Evolutionary conservation across 345 rosid genomes (phyloP).

Genomic region (Litchi chinensis): DNA sequence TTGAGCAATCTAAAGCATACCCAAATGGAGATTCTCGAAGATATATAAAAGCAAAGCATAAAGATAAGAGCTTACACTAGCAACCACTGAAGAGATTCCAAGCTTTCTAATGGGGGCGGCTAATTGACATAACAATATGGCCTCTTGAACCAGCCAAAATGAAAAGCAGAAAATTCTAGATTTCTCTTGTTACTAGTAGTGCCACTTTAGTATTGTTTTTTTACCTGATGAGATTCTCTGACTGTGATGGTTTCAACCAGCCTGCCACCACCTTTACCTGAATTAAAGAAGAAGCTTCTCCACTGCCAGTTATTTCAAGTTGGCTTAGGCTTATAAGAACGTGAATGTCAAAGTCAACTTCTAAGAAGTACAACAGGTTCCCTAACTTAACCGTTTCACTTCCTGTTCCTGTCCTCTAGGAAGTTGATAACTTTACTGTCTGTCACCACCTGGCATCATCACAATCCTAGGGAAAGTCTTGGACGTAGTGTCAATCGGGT

Average conservation of each 20-base stretch:
- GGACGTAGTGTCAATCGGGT: no score
- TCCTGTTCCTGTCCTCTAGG: neutral
- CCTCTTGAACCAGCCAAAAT: neutral
- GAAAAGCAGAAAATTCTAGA: neutral
- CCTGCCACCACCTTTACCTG: neutral
- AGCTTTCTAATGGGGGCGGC: neutral
- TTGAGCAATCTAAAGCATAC: conserved; percentile 32
- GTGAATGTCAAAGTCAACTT: neutral
- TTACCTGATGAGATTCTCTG: conserved; percentile 6
- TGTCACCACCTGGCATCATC: no score
- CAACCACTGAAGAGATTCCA: conserved; percentile 8
- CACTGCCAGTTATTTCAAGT: neutral
- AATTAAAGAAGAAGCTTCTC: neutral
- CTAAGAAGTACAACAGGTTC: neutral
- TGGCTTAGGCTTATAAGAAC: neutral
- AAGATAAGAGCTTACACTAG: conserved; percentile 6
- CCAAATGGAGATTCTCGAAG: conserved; percentile 31
- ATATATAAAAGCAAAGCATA: conserved; percentile 21
- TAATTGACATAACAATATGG: neutral
- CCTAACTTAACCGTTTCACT: neutral
- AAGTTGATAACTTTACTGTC: neutral
- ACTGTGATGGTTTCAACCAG: neutral
- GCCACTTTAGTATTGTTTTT: no score
- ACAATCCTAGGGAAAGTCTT: no score
- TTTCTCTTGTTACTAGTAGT: neutral